phyloP scores from a whole-genome alignment of 257 asterid species.

The Solanum lycopersicoides region DNA sequence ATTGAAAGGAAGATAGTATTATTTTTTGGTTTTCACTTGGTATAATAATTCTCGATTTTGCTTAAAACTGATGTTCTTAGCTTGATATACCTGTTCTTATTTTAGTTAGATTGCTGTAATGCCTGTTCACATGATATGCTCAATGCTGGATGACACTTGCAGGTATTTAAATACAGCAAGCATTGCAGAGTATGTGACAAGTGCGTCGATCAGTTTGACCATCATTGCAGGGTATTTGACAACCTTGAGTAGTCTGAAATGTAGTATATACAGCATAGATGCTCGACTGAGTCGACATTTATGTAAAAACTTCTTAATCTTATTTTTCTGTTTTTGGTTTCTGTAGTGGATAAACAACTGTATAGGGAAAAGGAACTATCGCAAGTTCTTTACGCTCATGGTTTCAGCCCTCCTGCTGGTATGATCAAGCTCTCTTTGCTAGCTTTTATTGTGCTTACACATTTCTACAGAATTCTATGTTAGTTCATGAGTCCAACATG shows the following conservation, averaged over 20 bases:
- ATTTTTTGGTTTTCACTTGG: not conserved
- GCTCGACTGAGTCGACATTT: not conserved
- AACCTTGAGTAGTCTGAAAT: not conserved
- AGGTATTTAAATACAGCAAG: constrained; percentile 97
- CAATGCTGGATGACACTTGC: constrained; percentile 6
- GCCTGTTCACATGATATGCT: not conserved
- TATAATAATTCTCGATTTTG: not conserved
- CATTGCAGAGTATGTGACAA: constrained; percentile 98
- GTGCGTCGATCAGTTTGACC: constrained; percentile 91
- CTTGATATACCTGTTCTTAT: not conserved
- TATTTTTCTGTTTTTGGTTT: constrained; percentile 4
- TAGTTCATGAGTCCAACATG: not conserved
- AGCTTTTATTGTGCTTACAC: not conserved
- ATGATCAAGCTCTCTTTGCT: constrained; percentile 18
- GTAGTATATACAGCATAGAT: not conserved
- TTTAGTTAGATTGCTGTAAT: not conserved
- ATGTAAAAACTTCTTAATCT: not conserved
- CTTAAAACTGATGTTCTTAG: not conserved
- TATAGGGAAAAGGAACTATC: constrained; percentile 86
- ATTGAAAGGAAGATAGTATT: too few species aligned
- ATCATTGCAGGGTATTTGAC: constrained; percentile 87
- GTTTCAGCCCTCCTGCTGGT: constrained; percentile 96
- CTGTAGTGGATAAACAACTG: constrained; percentile 98
- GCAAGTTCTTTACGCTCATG: constrained; percentile 89
- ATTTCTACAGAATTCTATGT: not conserved